Percentiles rank a stretch among this genome's conserved stretches.
phyloP scores from a whole-genome alignment of 768 basidiomycete genomes.

The Panus rudis region DNA sequence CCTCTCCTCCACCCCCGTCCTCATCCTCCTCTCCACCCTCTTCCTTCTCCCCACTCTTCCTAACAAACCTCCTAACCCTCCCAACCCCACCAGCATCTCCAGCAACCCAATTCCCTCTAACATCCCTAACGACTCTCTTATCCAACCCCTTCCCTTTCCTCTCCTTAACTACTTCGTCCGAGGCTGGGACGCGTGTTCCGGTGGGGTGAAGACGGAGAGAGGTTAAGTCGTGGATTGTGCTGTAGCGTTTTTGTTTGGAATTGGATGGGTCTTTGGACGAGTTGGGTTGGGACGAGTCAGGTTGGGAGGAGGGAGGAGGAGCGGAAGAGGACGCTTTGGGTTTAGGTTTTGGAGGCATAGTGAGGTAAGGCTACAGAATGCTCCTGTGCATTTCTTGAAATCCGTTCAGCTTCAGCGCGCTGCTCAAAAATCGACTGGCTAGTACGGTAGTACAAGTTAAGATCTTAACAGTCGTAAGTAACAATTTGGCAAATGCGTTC shows the following conservation, averaged over 20 bases:
- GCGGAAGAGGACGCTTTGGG: no score
- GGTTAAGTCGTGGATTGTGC: conserved; percentile 59
- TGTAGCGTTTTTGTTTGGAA: conserved; percentile 35
- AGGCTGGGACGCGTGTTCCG: conserved; percentile 49
- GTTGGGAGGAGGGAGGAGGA: no score
- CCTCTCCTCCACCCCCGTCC: conserved; percentile 19
- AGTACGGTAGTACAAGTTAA: no score
- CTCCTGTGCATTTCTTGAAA: no score
- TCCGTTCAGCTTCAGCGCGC: no score
- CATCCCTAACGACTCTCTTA: conserved; percentile 33
- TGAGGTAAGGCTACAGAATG: no score
- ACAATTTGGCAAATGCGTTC: no score
- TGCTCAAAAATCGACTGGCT: no score
- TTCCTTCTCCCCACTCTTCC: conserved; percentile 4
- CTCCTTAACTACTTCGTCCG: conserved; percentile 12
- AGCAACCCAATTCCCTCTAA: conserved; percentile 60
- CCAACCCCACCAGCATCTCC: conserved; percentile 52
- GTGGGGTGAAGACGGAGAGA: conserved; percentile 60
- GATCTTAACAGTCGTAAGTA: no score
- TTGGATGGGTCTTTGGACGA: no score
- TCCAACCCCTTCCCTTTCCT: conserved; percentile 31
- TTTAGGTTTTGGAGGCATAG: no score
- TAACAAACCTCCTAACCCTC: conserved; percentile 33
- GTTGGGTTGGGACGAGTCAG: no score
- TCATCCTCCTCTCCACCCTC: conserved; percentile 14